A percentile compares a stretch with the other conserved stretches of the same genome.
phyloP scores from a whole-genome alignment of 495 filamentous ascomycete genomes.

The Annulohypoxylon moriforme region DNA sequence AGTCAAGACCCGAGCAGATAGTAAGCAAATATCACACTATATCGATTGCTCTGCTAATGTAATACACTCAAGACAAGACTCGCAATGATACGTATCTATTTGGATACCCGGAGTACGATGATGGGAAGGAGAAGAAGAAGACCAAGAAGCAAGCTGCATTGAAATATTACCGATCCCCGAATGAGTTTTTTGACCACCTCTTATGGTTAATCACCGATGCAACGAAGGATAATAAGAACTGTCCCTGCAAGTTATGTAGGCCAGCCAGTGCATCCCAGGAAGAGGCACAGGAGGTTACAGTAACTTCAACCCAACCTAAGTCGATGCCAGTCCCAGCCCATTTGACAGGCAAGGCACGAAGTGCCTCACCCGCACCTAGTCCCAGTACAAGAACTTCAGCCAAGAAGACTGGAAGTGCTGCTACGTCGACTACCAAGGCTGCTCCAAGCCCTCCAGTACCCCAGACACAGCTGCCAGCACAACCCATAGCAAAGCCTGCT shows the following conservation, averaged over 20 bases:
- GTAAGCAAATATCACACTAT: constrained; percentile 11
- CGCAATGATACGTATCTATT: constrained; percentile 56
- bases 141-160: neutral
- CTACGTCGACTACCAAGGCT: constrained; percentile 7
- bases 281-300: neutral
- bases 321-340: neutral
- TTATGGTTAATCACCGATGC: constrained; percentile 53
- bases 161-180: constrained; percentile 52
- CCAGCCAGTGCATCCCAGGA: neutral
- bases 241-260: constrained; percentile 51
- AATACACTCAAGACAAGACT: neutral
- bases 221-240: constrained; percentile 46
- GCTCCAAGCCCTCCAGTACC: neutral
- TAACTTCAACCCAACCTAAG: constrained; percentile 8
- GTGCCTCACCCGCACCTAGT: constrained; percentile 11
- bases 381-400: neutral
- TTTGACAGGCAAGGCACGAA: neutral
- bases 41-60: neutral
- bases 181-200: constrained; percentile 56
- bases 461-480: neutral
- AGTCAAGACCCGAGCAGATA: neutral
- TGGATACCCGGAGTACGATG: constrained; percentile 51
- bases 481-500: neutral
- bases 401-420: constrained; percentile 5
- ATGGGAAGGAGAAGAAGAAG: neutral